These are phyloP conservation scores for Hymenoscyphus linearis DNA, from an alignment of 2,329 filamentous ascomycete genomes.

Conservation along the genomic window DNA sequence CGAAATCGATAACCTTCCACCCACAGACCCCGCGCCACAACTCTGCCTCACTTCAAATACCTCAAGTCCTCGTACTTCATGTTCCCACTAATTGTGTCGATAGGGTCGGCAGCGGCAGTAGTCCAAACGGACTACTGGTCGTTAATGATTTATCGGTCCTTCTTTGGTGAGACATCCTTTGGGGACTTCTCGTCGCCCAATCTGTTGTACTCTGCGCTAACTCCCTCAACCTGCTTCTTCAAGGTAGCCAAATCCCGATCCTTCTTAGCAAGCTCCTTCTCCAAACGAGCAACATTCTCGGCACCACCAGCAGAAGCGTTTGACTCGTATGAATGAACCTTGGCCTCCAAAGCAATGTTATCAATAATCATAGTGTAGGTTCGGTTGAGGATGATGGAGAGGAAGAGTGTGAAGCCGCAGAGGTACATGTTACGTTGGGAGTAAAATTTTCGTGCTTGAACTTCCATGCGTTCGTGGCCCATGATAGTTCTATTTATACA, in stretches of 20 bases:
- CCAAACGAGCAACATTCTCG: constrained; percentile 67
- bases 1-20: background rate
- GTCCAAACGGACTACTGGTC: background rate
- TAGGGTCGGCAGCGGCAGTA: background rate
- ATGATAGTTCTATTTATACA: constrained; percentile 54
- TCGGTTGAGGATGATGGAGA: constrained; percentile 97
- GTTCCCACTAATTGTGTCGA: background rate
- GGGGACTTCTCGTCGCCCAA: constrained; percentile 75
- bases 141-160: constrained; percentile 37
- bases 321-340: constrained; percentile 77
- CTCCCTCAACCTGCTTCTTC: constrained; percentile 85
- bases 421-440: constrained; percentile 99
- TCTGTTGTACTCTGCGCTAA: constrained; percentile 79
- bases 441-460: constrained; percentile 99
- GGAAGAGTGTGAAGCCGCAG: constrained; percentile 97
- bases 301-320: constrained; percentile 60
- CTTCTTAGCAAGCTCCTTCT: constrained; percentile 63
- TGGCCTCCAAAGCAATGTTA: constrained; percentile 71
- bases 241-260: constrained; percentile 79
- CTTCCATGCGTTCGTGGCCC: constrained; percentile 93
- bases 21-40: background rate
- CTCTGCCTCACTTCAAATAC: background rate
- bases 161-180: constrained; percentile 48
- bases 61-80: background rate
- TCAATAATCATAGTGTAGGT: constrained; percentile 76